Evolutionary conservation across 1,139 yeast species (phyloP).

Genomic region (Yamadazyma taylorii): DNA sequence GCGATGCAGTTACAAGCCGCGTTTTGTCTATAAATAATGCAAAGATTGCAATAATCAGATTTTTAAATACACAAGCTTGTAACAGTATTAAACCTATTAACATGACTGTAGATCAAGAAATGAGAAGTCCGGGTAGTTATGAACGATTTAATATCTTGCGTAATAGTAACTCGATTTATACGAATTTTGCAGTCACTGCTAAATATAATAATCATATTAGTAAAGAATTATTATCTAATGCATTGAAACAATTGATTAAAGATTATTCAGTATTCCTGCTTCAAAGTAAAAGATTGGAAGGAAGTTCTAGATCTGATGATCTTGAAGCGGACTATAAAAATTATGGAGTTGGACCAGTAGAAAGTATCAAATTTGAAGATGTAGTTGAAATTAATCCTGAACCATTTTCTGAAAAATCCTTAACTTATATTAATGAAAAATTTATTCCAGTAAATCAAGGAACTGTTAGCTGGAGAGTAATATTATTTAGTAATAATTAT

Average conservation of each 20-base stretch:
- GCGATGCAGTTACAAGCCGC: too few relatives aligned
- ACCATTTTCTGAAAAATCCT: conserved; percentile 17
- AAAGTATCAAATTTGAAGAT: conserved; percentile 24
- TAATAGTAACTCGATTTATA: conserved; percentile 21
- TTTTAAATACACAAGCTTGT: too few relatives aligned
- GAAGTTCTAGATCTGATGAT: conserved; percentile 9
- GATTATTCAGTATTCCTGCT: conserved; percentile 23
- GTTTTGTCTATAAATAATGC: too few relatives aligned
- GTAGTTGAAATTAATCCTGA: conserved; percentile 22
- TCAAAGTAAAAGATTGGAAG: conserved; percentile 16
- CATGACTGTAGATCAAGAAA: too few relatives aligned
- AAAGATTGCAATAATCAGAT: too few relatives aligned
- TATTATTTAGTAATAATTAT: conserved; percentile 22
- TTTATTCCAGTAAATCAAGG: conserved; percentile 17
- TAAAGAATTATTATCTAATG: conserved; percentile 23
- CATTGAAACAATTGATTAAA: conserved; percentile 21
- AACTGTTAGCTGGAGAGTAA: conserved; percentile 32
- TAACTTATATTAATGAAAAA: conserved; percentile 19
- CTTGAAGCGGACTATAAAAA: conserved; percentile 16
- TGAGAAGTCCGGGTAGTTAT: conserved; percentile 10
- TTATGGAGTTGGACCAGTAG: conserved; percentile 21
- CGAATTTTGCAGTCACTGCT: conserved; percentile 31
- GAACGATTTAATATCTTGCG: conserved; percentile 32
- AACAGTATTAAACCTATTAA: too few relatives aligned
- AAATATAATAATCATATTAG: conserved; percentile 21